Evolutionary conservation across 2,329 filamentous ascomycete species (phyloP).

Genomic region (Clonostachys chloroleuca): DNA sequence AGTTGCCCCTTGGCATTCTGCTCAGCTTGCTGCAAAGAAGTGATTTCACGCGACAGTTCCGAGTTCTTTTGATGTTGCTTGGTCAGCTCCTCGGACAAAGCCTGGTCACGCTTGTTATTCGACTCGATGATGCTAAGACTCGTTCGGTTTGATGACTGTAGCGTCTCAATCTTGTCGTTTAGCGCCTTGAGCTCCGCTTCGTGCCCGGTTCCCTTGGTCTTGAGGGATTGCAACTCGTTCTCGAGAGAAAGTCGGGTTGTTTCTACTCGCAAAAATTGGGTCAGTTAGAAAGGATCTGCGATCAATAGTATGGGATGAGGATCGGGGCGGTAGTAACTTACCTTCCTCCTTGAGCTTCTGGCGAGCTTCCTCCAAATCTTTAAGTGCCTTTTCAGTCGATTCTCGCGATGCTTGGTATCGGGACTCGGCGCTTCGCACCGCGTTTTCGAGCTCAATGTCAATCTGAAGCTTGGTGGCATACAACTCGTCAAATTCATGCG

Average conservation of each 20-base stretch:
- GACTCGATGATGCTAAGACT: slow-evolving; percentile 85
- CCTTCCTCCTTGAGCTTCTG: slow-evolving; percentile 80
- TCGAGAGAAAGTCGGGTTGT: slow-evolving; percentile 70
- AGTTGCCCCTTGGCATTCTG: slow-evolving; percentile 78
- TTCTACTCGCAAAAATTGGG: slow-evolving; percentile 46
- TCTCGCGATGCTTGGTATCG: slow-evolving; percentile 78
- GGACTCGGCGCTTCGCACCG: slow-evolving; percentile 76
- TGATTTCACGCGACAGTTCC: slow-evolving; percentile 77
- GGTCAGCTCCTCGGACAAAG: slow-evolving; percentile 79
- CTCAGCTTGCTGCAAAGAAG: slow-evolving; percentile 74
- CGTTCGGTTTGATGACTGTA: slow-evolving; percentile 90
- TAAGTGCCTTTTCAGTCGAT: slow-evolving; percentile 76
- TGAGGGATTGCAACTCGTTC: slow-evolving; percentile 75
- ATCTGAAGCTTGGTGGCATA: slow-evolving; percentile 84
- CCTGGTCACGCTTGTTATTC: slow-evolving; percentile 82
- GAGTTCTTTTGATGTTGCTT: slow-evolving; percentile 86
- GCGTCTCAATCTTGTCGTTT: slow-evolving; percentile 75
- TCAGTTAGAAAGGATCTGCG: background rate
- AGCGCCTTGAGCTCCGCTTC: slow-evolving; percentile 72
- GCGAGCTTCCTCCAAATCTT: slow-evolving; percentile 77
- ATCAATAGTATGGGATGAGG: too few relatives aligned
- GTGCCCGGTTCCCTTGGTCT: slow-evolving; percentile 69
- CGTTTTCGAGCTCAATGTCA: slow-evolving; percentile 91
- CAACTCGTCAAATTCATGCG: slow-evolving; percentile 75
- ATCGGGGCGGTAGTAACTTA: slow-evolving; percentile 30